Evolutionary conservation across 176 grass and related monocot species (phyloP), one percentile per base, ranked within the genome.

Genomic region (Aegilops longissima): DNA sequence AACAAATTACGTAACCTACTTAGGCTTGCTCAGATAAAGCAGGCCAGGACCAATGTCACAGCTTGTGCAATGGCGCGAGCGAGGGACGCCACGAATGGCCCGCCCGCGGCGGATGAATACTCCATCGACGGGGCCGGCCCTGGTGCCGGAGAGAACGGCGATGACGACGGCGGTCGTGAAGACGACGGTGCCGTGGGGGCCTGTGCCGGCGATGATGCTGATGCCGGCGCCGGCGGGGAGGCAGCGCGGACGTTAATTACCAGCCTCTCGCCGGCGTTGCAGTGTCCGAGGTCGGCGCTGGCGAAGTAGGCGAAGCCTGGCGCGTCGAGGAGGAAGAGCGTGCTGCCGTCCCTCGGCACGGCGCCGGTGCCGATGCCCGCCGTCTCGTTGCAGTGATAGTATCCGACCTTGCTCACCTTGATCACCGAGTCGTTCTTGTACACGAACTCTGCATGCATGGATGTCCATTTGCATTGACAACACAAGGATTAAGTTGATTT

Each of bases 341-440:
- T 95, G 79, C 51, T 63, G 25, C 93, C 93, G 61, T 95, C 93
- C 75, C 78, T 82, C 20, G 76, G 82, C 87, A 61, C 69, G 21
- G 61, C 21, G 29, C 6, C 82, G 4, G 12, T 17, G 39, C 3
- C 33, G 23, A 69, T 33, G 11, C 82, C 27, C 13, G 17, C 18
- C 35, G 83, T 90, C 80, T 87, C 85, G 77, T 93, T 97, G 95
- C 95, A 98, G 77, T 98, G 95, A 87, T 93, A 98, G 85, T 95
- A 98, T 2, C 86, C 90, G 2, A 68, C 56, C 86, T 93, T 98
- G 54, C 65, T 83, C 66, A 89, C 91, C 70, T 42, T 59, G 12
- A 94, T 66, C 71, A 90, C 96, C 62, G 96, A 86, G 84, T 95
- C 91, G 80, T 95, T 98, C 93, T 70, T 92, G 93, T 92, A 95